Base-by-base conservation (phyloP, 2,329 filamentous ascomycete genomes). In the Bipolaris cookei region DNA sequence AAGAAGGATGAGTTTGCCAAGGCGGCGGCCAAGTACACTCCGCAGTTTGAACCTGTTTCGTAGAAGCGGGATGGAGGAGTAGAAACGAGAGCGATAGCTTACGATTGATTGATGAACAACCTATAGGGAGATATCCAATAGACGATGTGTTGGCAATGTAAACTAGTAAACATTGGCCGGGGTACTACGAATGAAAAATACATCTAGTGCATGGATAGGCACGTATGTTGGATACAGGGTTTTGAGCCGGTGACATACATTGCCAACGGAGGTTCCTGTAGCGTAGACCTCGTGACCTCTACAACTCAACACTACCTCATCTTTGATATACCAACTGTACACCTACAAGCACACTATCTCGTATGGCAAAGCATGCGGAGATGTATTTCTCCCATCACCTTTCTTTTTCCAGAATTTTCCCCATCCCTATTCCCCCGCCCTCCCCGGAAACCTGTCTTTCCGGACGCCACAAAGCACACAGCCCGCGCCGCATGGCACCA, bases 1-100 rank as follows among this genome's bases (percentile, higher is more conserved):
- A 98, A 97, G 88, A 91, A 87, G 76, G 85, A 83, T n/a, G 79
- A 92, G 56, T 98, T 98, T 73, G 91, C 96, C 76, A 88, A 88
- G 69, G 93, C 93, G 11, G 91, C 90, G 18, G 83, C 86, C 23
- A 98, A 96, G 80, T 98, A 95, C 78, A 88, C 86, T 64, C 85
- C 93, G 32, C 97, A 94, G 82, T 91, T 92, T 61, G 83, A 88
- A 59, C 82, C 70, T 28, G 59, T 65, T 21, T 71, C 60, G 58
- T 56, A 34, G 32, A 14, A 20, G 35, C 42, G 14, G 21, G 30
- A 43, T 30, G 28, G 21, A 37, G n/a, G 32, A 25, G 14, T 25
- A 21, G 8, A 18, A 38, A 48, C n/a, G 16, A 37, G 21, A 34
- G 16, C 13, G 23, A n/a, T n/a, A 21, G 41, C 13, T 30, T 30